Conservation (phyloP, 495 filamentous ascomycete genomes). For the Xylaria longipes region DNA sequence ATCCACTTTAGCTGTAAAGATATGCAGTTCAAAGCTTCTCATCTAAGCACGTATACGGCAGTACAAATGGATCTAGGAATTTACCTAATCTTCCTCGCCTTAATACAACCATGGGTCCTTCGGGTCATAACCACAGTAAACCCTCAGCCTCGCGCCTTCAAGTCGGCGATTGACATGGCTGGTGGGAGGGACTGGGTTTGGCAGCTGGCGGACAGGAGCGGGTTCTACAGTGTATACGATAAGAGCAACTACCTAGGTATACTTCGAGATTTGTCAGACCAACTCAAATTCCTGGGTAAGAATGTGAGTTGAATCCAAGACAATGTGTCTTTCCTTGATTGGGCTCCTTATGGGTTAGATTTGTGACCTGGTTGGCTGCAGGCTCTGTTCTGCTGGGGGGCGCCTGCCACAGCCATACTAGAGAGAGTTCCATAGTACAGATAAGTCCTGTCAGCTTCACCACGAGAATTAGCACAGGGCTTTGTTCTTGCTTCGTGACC, state of each 20-base stretch:
- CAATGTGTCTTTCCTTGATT: conserved; percentile 32
- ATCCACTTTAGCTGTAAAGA: background rate
- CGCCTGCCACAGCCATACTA: conserved; percentile 4
- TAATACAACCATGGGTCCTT: background rate
- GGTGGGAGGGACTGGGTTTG: background rate
- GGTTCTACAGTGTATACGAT: background rate
- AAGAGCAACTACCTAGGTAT: background rate
- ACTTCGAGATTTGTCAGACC: conserved; percentile 23
- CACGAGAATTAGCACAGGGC: background rate
- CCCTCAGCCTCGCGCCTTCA: conserved; percentile 2
- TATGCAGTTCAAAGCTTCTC: background rate
- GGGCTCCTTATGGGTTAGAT: conserved; percentile 2
- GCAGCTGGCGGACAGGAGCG: conserved; percentile 4
- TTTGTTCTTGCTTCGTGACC: background rate
- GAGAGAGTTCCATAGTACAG: background rate
- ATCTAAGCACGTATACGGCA: background rate
- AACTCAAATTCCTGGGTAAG: conserved; percentile 21
- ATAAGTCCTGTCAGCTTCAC: conserved; percentile 6
- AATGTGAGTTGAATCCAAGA: conserved; percentile 20
- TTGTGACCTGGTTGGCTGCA: conserved; percentile 8
- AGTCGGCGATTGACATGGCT: conserved; percentile 1
- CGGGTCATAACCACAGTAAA: background rate
- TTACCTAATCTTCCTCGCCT: background rate
- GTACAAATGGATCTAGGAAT: background rate
- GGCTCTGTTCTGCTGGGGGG: background rate